These are phyloP conservation scores for Holtermannia corniformis DNA, from an alignment of 768 basidiomycete species.

Conservation along the genomic window DNA sequence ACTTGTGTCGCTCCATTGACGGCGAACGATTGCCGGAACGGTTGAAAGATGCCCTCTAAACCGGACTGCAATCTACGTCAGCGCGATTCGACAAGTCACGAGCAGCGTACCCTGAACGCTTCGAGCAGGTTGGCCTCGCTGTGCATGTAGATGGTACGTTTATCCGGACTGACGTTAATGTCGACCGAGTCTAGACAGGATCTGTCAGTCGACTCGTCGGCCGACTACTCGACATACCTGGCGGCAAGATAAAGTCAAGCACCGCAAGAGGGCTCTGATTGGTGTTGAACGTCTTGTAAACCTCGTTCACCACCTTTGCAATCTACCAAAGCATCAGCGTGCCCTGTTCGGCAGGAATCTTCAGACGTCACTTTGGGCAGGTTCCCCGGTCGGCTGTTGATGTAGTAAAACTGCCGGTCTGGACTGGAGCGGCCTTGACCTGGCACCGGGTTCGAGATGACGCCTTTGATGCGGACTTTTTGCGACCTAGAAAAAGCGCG, in stretches of 20 bases:
- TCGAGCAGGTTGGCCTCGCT: constrained; percentile 70
- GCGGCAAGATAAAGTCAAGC: constrained; percentile 72
- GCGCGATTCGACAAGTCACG: constrained; percentile 5
- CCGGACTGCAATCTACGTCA: constrained; percentile 46
- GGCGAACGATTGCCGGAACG: constrained; percentile 63
- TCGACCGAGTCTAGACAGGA: constrained; percentile 53
- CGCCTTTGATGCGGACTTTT: constrained; percentile 56
- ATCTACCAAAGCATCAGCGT: constrained; percentile 48
- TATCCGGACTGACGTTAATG: constrained; percentile 93
- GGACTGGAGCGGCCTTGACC: constrained; percentile 66
- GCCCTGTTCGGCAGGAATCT: no score
- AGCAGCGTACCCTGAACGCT: constrained; percentile 73
- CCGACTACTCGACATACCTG: constrained; percentile 59
- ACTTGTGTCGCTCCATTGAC: constrained; percentile 42
- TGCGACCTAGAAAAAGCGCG: constrained; percentile 15
- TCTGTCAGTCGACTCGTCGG: constrained; percentile 48
- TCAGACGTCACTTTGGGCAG: constrained; percentile 53
- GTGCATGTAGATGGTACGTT: constrained; percentile 86
- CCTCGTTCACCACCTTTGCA: constrained; percentile 83
- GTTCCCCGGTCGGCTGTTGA: constrained; percentile 84
- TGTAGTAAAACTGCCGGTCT: constrained; percentile 84
- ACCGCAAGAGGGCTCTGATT: constrained; percentile 71
- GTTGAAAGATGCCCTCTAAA: constrained; percentile 59
- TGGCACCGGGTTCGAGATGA: constrained; percentile 71
- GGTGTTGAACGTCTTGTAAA: constrained; percentile 71